Evolutionary conservation across 352 stramenopile species (phyloP).

Genomic region (Blastocystis hominis): DNA sequence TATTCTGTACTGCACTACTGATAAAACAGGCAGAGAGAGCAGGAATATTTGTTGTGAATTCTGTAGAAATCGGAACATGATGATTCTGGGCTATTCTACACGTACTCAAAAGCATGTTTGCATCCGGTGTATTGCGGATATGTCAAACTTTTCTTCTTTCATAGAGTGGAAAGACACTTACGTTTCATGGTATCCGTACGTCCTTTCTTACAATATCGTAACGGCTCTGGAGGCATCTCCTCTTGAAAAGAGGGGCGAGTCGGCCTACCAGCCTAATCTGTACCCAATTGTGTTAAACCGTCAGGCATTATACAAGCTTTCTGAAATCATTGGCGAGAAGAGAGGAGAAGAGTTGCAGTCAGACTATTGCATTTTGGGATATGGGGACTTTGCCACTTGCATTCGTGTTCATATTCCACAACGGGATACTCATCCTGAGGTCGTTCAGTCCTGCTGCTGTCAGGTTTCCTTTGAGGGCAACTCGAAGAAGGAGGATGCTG

Average conservation of each 20-base stretch:
- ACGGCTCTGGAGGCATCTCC: background rate
- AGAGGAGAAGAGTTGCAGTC: background rate
- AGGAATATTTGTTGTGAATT: background rate
- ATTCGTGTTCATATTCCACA: background rate
- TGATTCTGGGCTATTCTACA: conserved; percentile 9
- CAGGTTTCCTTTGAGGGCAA: background rate
- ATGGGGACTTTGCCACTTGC: background rate
- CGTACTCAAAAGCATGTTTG: background rate
- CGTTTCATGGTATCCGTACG: conserved; percentile 5
- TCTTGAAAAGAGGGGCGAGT: background rate
- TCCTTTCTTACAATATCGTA: background rate
- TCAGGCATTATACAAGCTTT: background rate
- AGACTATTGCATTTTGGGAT: background rate
- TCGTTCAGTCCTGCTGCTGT: background rate
- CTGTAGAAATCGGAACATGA: background rate
- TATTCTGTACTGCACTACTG: background rate
- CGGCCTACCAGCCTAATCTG: background rate
- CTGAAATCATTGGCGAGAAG: background rate
- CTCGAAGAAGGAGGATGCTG: background rate
- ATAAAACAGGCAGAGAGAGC: background rate
- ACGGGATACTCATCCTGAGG: background rate
- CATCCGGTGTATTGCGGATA: conserved; percentile 6
- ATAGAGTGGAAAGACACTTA: background rate
- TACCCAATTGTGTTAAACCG: background rate
- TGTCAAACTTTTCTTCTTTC: background rate